Evolutionary conservation across 495 filamentous ascomycete genomes (phyloP).

Genomic region (Neurospora sp.): DNA sequence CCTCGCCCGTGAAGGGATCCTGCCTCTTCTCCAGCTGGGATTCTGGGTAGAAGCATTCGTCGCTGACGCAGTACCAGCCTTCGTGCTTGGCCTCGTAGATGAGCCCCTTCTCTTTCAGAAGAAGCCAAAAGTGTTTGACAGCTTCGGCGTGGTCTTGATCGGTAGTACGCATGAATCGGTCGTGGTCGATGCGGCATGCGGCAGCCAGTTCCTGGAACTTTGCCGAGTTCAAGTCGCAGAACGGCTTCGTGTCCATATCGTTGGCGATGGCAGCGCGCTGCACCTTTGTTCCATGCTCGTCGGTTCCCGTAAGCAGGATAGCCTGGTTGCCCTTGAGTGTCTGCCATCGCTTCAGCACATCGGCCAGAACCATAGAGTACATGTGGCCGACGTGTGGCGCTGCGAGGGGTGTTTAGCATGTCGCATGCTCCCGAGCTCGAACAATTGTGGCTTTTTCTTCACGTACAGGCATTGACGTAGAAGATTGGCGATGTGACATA

Average conservation of each 20-base stretch:
- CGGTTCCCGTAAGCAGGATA: conserved; percentile 82
- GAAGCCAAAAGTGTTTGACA: conserved; percentile 83
- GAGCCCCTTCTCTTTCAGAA: conserved; percentile 62
- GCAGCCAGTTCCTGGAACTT: conserved; percentile 61
- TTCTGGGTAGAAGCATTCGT: conserved; percentile 90
- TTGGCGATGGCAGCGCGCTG: conserved; percentile 70
- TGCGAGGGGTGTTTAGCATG: conserved; percentile 27
- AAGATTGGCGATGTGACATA: conserved; percentile 97
- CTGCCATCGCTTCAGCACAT: conserved; percentile 91
- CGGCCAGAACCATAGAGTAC: conserved; percentile 83
- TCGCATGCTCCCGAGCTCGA: not conserved
- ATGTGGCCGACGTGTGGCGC: conserved; percentile 93
- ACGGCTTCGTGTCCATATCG: conserved; percentile 38
- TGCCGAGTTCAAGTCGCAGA: conserved; percentile 53
- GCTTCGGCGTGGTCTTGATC: conserved; percentile 71
- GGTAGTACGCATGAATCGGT: conserved; percentile 88
- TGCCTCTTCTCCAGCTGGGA: conserved; percentile 60
- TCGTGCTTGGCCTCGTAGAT: conserved; percentile 82
- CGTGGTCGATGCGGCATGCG: conserved; percentile 55
- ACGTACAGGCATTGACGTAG: conserved; percentile 91
- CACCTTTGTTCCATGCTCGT: conserved; percentile 97
- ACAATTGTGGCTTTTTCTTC: not conserved
- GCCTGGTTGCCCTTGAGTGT: conserved; percentile 58
- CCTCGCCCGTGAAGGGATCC: conserved; percentile 71
- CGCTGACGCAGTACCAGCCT: conserved; percentile 94